Percentiles rank a stretch among this genome's conserved stretches.
phyloP scores from a whole-genome alignment of 2,329 filamentous ascomycete species.

The Cordyceps cicadae region DNA sequence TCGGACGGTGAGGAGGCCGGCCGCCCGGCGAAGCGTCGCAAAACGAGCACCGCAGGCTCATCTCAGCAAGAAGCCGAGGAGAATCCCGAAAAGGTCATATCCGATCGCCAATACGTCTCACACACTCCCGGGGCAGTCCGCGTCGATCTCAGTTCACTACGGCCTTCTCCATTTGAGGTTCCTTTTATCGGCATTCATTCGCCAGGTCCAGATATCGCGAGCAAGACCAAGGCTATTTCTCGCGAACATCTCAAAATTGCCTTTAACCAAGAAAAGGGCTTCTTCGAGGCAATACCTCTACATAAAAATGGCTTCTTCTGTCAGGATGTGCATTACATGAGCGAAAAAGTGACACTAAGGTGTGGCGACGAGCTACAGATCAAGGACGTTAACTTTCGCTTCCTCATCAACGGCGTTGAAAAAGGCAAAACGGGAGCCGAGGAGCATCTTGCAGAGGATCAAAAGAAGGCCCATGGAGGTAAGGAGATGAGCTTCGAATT shows the following conservation, averaged over 20 bases:
- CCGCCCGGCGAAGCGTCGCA: conserved; percentile 40
- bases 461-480: conserved; percentile 44
- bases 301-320: conserved; percentile 63
- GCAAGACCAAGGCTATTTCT: conserved; percentile 64
- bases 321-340: conserved; percentile 50
- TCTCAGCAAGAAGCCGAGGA: conserved; percentile 35
- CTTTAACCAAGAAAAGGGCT: conserved; percentile 54
- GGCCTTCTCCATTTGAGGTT: conserved; percentile 53
- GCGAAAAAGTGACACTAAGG: conserved; percentile 47
- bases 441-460: conserved; percentile 24
- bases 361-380: conserved; percentile 63
- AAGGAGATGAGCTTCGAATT: conserved; percentile 71
- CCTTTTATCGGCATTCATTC: conserved; percentile 68
- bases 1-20: conserved; percentile 46
- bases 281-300: conserved; percentile 56
- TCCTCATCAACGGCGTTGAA: conserved; percentile 59
- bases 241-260: conserved; percentile 64
- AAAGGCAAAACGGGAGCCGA: conserved; percentile 51
- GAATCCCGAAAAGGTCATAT: conserved; percentile 39
- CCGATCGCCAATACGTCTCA: conserved; percentile 52
- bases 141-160: conserved; percentile 51
- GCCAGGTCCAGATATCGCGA: conserved; percentile 50
- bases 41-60: conserved; percentile 36
- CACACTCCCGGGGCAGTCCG: conserved; percentile 51
- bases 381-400: conserved; percentile 59